Evolutionary conservation across 1,284 basidiomycete genomes (phyloP).

Genomic region (Pseudomicrostroma phylloplanum): DNA sequence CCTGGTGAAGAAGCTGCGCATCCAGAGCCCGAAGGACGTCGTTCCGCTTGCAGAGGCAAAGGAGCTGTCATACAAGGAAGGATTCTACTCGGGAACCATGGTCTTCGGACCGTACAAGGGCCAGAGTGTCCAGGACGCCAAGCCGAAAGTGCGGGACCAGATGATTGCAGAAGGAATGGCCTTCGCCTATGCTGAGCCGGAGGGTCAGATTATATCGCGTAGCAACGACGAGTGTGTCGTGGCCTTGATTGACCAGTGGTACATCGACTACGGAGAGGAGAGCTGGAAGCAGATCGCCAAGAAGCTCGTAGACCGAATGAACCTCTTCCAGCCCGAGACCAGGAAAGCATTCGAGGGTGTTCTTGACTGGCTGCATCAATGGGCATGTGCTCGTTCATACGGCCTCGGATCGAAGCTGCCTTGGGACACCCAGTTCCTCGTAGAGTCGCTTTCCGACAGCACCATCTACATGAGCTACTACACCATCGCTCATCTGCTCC

Average conservation of each 20-base stretch:
- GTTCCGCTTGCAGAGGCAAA: conserved; percentile 85
- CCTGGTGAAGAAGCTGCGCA: conserved; percentile 82
- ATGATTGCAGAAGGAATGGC: conserved; percentile 76
- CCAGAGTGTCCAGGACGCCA: conserved; percentile 78
- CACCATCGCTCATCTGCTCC: conserved; percentile 64
- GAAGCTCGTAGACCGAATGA: conserved; percentile 77
- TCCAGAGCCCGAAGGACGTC: conserved; percentile 85
- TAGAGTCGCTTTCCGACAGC: conserved; percentile 93
- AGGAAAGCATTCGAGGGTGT: conserved; percentile 85
- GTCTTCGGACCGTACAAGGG: conserved; percentile 82
- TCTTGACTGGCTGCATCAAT: conserved; percentile 92
- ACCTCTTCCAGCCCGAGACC: conserved; percentile 82
- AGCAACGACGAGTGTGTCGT: conserved; percentile 95
- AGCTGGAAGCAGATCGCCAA: conserved; percentile 80
- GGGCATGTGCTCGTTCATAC: conserved; percentile 96
- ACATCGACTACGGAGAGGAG: conserved; percentile 92
- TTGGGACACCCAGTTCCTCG: conserved; percentile 93
- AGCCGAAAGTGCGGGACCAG: conserved; percentile 74
- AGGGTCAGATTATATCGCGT: conserved; percentile 80
- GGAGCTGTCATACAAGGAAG: conserved; percentile 96
- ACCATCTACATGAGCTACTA: conserved; percentile 99
- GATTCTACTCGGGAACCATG: conserved; percentile 92
- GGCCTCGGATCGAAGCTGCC: conserved; percentile 93
- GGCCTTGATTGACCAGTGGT: conserved; percentile 98
- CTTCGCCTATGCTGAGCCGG: conserved; percentile 90